A percentile compares a stretch with the other conserved stretches of the same genome.
These are phyloP conservation scores for Candida endomychidarum DNA, from an alignment of 805 yeast genomes.

Conservation along the genomic window DNA sequence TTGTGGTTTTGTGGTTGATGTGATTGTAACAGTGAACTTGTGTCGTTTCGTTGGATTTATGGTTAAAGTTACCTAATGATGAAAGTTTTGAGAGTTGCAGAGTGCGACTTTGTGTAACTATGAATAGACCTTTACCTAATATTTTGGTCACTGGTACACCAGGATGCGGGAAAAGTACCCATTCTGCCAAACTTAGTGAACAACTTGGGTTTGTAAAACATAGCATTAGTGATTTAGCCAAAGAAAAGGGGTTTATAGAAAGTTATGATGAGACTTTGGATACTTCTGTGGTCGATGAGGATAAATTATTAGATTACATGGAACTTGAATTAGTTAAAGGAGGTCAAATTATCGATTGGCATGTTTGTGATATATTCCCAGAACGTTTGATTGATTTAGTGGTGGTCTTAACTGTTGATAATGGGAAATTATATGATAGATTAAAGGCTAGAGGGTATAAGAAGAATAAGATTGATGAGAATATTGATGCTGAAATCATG, in stretches of 20 bases:
- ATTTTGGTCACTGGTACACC: constrained; percentile 95
- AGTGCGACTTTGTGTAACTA: constrained; percentile 10
- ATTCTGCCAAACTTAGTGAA: constrained; percentile 40
- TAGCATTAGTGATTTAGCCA: constrained; percentile 79
- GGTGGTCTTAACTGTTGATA: constrained; percentile 81
- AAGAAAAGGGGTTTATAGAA: constrained; percentile 69
- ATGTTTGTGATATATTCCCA: constrained; percentile 93
- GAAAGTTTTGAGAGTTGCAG: not conserved
- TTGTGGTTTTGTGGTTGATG: constrained; percentile 2
- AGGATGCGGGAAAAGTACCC: constrained; percentile 84
- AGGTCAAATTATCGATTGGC: constrained; percentile 95
- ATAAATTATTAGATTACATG: constrained; percentile 74
- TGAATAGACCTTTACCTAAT: constrained; percentile 53
- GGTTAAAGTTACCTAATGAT: no score
- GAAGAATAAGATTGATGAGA: constrained; percentile 81
- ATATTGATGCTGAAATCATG: constrained; percentile 96
- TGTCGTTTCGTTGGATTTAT: not conserved
- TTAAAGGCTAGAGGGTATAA: constrained; percentile 74
- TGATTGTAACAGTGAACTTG: constrained; percentile 14
- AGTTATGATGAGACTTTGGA: constrained; percentile 86
- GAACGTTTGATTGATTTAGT: constrained; percentile 91
- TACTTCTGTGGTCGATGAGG: constrained; percentile 90
- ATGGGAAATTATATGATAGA: constrained; percentile 70
- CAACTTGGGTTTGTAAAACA: constrained; percentile 42
- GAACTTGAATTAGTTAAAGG: constrained; percentile 81